Conservation (phyloP, 371 early-diverging fungal genomes). For the Blakeslea trispora region DNA sequence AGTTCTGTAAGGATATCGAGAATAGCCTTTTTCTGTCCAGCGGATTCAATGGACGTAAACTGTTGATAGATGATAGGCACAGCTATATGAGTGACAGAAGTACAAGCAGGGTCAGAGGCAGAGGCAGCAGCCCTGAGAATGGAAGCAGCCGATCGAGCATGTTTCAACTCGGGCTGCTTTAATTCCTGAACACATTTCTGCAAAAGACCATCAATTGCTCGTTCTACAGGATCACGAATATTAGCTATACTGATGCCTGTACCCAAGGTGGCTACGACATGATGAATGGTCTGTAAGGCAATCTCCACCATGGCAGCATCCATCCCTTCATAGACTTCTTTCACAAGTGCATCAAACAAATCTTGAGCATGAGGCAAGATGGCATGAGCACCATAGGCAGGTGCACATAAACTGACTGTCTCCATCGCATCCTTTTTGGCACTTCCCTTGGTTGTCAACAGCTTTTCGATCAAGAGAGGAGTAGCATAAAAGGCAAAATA, state of each 20-base stretch:
- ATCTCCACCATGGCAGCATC: constrained; percentile 62
- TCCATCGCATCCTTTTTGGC: constrained; percentile 79
- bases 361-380: constrained; percentile 61
- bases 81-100: constrained; percentile 53
- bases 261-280: constrained; percentile 61
- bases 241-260: constrained; percentile 53
- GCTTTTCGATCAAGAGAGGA: constrained; percentile 81
- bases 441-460: constrained; percentile 66
- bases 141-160: constrained; percentile 63
- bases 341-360: constrained; percentile 64
- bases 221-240: constrained; percentile 56
- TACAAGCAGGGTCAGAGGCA: constrained; percentile 71
- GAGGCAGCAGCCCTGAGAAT: constrained; percentile 64
- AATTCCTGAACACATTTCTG: constrained; percentile 63
- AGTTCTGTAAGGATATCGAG: constrained; percentile 64
- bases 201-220: constrained; percentile 59
- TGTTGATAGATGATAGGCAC: constrained; percentile 51
- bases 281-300: constrained; percentile 60
- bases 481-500: constrained; percentile 75
- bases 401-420: constrained; percentile 66
- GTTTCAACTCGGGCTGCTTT: constrained; percentile 66
- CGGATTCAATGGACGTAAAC: constrained; percentile 42
- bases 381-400: constrained; percentile 69
- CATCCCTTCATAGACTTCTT: constrained; percentile 66
- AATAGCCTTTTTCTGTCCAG: constrained; percentile 56